Percentiles rank a stretch among this genome's conserved stretches.
Evolutionary conservation across 345 rosid genomes (phyloP).

Genomic region (Citrus sp.): DNA sequence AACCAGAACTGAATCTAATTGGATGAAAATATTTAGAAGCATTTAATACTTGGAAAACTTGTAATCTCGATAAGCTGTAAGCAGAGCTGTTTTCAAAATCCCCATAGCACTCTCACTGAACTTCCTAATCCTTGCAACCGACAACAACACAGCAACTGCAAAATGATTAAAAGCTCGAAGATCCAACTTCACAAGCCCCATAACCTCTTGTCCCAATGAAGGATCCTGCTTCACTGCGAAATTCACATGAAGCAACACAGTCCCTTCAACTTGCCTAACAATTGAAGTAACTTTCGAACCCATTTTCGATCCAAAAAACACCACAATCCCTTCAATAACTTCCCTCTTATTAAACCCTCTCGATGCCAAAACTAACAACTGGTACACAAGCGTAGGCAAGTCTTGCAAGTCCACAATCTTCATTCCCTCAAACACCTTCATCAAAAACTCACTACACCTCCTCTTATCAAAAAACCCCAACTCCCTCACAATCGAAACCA

Average conservation of each 20-base stretch:
- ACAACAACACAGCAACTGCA: constrained; percentile 55
- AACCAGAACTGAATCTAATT: not conserved
- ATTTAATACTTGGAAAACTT: constrained; percentile 41
- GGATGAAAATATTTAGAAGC: not conserved
- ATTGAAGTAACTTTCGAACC: constrained; percentile 47
- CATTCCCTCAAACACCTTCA: constrained; percentile 64
- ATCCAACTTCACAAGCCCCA: constrained; percentile 58
- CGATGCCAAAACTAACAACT: constrained; percentile 71
- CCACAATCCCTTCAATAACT: constrained; percentile 62
- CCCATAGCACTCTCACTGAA: constrained; percentile 56
- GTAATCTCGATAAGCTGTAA: constrained; percentile 56
- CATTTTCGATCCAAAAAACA: constrained; percentile 54
- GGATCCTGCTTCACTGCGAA: constrained; percentile 93
- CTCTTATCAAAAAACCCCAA: constrained; percentile 47
- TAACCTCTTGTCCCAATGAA: constrained; percentile 68
- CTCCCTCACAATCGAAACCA: constrained; percentile 63
- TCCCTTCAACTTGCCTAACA: constrained; percentile 74
- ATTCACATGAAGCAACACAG: constrained; percentile 80
- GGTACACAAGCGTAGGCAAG: constrained; percentile 70
- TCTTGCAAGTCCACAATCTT: constrained; percentile 63
- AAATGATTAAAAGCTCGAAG: constrained; percentile 64
- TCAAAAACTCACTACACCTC: constrained; percentile 56
- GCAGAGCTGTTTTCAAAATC: constrained; percentile 48
- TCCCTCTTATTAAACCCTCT: constrained; percentile 75
- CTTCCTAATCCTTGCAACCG: constrained; percentile 70